Conservation (phyloP, 108 stramenopile genomes). For the Schizochytrium sp. region DNA sequence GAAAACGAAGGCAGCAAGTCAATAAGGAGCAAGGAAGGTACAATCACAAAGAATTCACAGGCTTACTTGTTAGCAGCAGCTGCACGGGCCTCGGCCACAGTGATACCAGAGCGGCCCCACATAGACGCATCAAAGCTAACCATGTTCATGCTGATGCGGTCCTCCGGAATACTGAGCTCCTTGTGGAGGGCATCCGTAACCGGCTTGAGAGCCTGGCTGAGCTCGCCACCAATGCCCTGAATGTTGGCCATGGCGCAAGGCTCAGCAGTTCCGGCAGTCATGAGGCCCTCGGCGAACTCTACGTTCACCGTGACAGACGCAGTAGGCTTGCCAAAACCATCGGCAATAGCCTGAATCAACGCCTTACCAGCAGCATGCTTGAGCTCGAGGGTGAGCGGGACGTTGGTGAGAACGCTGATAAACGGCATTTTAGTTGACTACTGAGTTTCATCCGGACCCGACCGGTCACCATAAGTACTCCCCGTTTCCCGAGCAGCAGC, state of each 20-base stretch:
- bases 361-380: background rate
- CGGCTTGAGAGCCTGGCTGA: conserved; percentile 11
- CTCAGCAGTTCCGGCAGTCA: background rate
- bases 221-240: conserved; percentile 23
- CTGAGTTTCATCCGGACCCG: too few relatives aligned
- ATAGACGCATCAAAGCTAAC: background rate
- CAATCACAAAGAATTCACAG: too few relatives aligned
- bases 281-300: background rate
- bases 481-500: too few relatives aligned
- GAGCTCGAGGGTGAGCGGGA: background rate
- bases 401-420: background rate
- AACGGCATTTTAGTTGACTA: background rate
- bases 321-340: background rate
- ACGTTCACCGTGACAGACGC: conserved; percentile 2
- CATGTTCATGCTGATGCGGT: conserved; percentile 31
- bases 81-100: background rate
- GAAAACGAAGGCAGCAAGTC: too few relatives aligned
- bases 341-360: background rate
- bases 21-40: too few relatives aligned
- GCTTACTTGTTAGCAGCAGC: background rate
- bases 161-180: background rate
- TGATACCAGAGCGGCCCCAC: background rate
- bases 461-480: too few relatives aligned
- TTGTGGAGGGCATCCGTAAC: background rate
- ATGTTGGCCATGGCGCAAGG: conserved; percentile 30